Evolutionary conservation across 2,329 filamentous ascomycete species (phyloP).

Genomic region (Paracamarosporium sp.): DNA sequence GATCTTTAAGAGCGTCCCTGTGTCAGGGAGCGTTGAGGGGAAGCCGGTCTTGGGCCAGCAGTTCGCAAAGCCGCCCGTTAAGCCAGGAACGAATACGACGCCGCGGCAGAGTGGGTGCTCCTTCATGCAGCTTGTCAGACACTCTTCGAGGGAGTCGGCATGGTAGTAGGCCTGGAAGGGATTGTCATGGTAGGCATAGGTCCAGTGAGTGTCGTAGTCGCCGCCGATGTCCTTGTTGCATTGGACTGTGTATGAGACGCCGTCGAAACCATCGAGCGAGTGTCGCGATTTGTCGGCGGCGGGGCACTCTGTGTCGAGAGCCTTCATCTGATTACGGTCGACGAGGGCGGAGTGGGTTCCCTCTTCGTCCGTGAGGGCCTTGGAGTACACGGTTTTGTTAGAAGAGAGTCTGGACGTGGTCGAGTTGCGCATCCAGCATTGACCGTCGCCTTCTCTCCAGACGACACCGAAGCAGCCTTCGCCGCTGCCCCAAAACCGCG

Average conservation of each 20-base stretch:
- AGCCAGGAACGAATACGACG: slow-evolving; percentile 35
- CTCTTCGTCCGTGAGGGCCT: slow-evolving; percentile 8
- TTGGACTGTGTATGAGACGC: slow-evolving; percentile 35
- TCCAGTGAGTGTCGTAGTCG: slow-evolving; percentile 27
- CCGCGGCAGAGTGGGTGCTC: slow-evolving; percentile 37
- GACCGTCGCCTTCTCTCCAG: slow-evolving; percentile 22
- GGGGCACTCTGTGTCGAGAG: slow-evolving; percentile 29
- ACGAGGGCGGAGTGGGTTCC: slow-evolving; percentile 31
- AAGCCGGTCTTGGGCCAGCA: slow-evolving; percentile 38
- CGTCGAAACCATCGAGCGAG: slow-evolving; percentile 24
- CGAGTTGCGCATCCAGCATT: slow-evolving; percentile 39
- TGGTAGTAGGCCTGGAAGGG: slow-evolving; percentile 35
- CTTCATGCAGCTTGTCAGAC: slow-evolving; percentile 33
- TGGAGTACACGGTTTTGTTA: slow-evolving; percentile 2
- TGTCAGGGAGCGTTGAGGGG: slow-evolving; percentile 11
- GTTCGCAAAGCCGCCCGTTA: slow-evolving; percentile 41
- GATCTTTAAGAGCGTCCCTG: slow-evolving; percentile 16
- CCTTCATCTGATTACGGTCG: slow-evolving; percentile 22
- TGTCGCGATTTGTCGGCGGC: slow-evolving; percentile 28
- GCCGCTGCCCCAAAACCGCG: slow-evolving; percentile 34
- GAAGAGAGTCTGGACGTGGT: slow-evolving; percentile 16
- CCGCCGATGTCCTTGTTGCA: slow-evolving; percentile 33
- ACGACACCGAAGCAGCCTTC: slow-evolving; percentile 41
- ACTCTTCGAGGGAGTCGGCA: slow-evolving; percentile 33
- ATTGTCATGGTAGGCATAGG: slow-evolving; percentile 19